These are phyloP conservation scores for Spathaspora sp. DNA, from an alignment of 1,139 yeast species.

Conservation along the genomic window DNA sequence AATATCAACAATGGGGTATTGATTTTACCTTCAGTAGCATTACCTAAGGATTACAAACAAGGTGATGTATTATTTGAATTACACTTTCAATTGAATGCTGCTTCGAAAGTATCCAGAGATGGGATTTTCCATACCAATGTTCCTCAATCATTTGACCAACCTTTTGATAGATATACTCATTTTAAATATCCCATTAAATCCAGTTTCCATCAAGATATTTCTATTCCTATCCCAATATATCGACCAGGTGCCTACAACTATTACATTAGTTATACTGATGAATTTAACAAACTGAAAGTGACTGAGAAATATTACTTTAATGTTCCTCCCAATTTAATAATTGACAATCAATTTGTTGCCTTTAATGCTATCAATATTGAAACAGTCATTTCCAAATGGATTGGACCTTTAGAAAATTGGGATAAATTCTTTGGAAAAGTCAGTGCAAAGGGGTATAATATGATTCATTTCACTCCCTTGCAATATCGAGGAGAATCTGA, in stretches of 20 bases:
- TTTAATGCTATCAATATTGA: slow-evolving; percentile 83
- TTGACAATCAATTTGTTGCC: slow-evolving; percentile 59
- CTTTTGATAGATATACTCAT: slow-evolving; percentile 59
- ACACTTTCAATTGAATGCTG: slow-evolving; percentile 68
- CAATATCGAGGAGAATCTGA: slow-evolving; percentile 86
- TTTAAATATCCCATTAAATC: slow-evolving; percentile 45
- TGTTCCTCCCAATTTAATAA: slow-evolving; percentile 73
- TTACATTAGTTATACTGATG: slow-evolving; percentile 45
- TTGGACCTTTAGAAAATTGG: slow-evolving; percentile 72
- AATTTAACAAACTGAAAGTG: slow-evolving; percentile 19
- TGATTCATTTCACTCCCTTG: slow-evolving; percentile 94
- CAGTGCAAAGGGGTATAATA: slow-evolving; percentile 78
- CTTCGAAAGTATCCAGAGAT: slow-evolving; percentile 66
- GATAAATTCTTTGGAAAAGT: slow-evolving; percentile 59
- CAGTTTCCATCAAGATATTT: slow-evolving; percentile 59
- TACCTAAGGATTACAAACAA: slow-evolving; percentile 32
- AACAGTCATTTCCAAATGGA: slow-evolving; percentile 88
- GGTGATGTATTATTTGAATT: slow-evolving; percentile 55
- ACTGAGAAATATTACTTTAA: slow-evolving; percentile 71
- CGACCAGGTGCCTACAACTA: slow-evolving; percentile 82
- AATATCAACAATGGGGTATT: slow-evolving; percentile 56
- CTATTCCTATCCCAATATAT: slow-evolving; percentile 59
- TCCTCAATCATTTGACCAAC: slow-evolving; percentile 45
- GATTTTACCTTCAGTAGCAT: slow-evolving; percentile 60
- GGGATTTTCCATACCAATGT: slow-evolving; percentile 75